Evolutionary conservation across 441 rosid genomes (phyloP), one percentile per base, ranked within the genome.

Genomic region (Populus hybrid): DNA sequence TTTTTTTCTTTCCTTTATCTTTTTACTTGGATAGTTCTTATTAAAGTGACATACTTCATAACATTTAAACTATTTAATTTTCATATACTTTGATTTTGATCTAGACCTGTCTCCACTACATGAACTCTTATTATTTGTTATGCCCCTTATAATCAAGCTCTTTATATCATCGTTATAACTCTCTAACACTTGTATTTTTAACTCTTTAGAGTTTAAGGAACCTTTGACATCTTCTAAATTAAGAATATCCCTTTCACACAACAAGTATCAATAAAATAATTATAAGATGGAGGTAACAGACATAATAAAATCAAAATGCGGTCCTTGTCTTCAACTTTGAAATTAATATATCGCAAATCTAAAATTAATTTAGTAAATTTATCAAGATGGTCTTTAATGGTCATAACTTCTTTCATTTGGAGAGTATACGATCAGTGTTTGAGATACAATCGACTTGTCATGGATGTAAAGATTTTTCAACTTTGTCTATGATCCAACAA

Each of bases 261-360:
- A 3, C 2, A 79, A 6, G 53, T 73, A 23, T 78, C 57, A 1
- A 20, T 26, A 28, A 74, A 74, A 14, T 69, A 0, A 1, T 38
- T 21, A 42, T 32, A 42, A 1, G 23, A 59, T 0, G 5, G 1
- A 4, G 71, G 67, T 4, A 74, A 16, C 10, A 50, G 30, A 18
- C 18, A 18, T 4, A 69, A 40, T 3, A 69, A 20, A 5, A 26
- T 61, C 0, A 79, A 18, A 8, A 42, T 46, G 0, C 34, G 38
- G n/a, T 80, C 68, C 28, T 71, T 35, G 10, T 64, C 76, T 10
- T 76, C 71, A 34, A 76, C 23, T 16, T 42, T 34, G 3, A 67
- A 6, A 28, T 59, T 26, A 6, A 72, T 53, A 40, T 11, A 23
- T 14, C 11, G 0, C 21, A 71, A 2, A 6, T 80, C 69, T 0